A percentile compares a stretch with the other conserved stretches of the same genome.
Conservation (phyloP, 129 eudicot species). For the Lactuca sativa region DNA sequence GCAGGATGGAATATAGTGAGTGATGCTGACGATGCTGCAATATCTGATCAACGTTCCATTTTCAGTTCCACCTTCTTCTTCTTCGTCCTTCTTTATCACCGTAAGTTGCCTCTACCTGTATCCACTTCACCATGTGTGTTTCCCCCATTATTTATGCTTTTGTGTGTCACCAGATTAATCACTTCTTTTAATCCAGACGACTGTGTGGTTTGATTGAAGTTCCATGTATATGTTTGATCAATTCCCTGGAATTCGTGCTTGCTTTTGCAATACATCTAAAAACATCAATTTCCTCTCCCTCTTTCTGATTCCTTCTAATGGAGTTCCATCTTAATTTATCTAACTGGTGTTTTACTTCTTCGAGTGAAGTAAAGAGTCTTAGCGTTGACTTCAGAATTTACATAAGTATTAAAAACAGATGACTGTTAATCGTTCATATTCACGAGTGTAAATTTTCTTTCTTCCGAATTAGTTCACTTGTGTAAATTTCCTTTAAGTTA, state of each 20-base stretch:
- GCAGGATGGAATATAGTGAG: too few species aligned
- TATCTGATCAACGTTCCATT: too few species aligned
- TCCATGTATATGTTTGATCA: background rate
- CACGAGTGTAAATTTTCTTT: background rate
- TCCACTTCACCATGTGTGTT: background rate
- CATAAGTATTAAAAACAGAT: background rate
- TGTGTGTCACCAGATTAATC: background rate
- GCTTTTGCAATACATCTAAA: background rate
- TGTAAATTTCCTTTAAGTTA: too few species aligned
- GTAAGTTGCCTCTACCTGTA: background rate
- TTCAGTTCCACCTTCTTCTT: too few species aligned
- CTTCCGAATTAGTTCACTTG: background rate
- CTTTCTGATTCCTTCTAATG: background rate
- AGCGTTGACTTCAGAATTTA: background rate
- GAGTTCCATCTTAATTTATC: background rate
- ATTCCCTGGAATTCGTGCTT: background rate
- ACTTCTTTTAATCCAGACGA: background rate
- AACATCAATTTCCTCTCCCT: background rate
- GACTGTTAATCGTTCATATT: background rate
- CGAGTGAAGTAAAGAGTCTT: background rate
- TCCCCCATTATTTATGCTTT: background rate
- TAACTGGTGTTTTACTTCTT: background rate
- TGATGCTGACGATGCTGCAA: too few species aligned
- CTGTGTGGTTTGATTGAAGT: background rate
- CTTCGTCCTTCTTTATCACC: background rate